These are phyloP conservation scores for Syzygium grande DNA, from an alignment of 345 rosid species.

Conservation along the genomic window DNA sequence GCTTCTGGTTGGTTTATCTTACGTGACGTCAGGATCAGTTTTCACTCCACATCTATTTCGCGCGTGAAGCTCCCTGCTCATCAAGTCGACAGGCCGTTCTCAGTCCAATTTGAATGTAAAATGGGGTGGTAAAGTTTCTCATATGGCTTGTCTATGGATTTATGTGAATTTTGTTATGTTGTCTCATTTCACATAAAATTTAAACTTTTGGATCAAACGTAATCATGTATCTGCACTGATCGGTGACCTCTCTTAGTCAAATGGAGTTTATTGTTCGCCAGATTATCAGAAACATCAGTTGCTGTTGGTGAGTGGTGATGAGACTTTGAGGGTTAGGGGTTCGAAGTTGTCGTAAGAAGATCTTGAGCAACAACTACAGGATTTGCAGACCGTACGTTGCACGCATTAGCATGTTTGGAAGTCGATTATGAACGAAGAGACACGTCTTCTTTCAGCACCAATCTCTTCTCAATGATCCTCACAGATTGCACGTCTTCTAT, in stretches of 20 bases:
- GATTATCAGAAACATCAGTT: neutral
- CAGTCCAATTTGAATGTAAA: neutral
- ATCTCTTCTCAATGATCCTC: neutral
- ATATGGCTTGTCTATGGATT: neutral
- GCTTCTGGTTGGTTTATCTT: neutral
- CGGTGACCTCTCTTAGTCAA: neutral
- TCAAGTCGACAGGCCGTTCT: neutral
- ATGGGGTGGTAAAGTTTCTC: neutral
- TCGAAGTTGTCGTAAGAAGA: neutral
- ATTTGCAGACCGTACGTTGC: neutral
- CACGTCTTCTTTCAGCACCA: neutral
- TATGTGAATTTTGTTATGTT: neutral
- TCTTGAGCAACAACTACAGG: neutral
- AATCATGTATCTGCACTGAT: neutral
- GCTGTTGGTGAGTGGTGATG: neutral
- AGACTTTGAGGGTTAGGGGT: neutral
- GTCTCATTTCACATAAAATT: neutral
- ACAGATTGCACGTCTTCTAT: neutral
- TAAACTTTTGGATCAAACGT: neutral
- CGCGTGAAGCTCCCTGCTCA: neutral
- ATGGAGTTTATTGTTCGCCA: neutral
- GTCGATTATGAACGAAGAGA: neutral
- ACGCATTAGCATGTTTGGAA: neutral
- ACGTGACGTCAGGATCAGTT: neutral
- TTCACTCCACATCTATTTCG: neutral